Conservation (phyloP, 352 stramenopile genomes). For the Globisporangium yorkense region DNA sequence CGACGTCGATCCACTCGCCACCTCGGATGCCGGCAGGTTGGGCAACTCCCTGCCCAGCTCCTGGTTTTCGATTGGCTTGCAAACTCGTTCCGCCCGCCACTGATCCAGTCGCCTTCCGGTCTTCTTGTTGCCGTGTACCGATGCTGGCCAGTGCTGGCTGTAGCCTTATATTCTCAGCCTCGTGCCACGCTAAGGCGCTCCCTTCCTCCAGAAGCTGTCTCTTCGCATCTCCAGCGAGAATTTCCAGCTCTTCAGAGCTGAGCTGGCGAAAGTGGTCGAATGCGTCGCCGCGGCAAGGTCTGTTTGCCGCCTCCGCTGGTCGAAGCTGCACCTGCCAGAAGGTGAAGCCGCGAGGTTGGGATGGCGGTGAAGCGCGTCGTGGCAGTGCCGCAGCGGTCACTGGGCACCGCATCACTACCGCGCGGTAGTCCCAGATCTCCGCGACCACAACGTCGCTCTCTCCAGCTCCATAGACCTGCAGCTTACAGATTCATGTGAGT, state of each 20-base stretch:
- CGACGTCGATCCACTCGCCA: slow-evolving; percentile 1
- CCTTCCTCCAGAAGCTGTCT: slow-evolving; percentile 24
- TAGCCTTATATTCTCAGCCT: not conserved
- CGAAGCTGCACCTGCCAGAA: slow-evolving; percentile 3
- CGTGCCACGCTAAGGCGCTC: not conserved
- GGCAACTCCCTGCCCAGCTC: not conserved
- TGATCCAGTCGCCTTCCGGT: not conserved
- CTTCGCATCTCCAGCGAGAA: slow-evolving; percentile 26
- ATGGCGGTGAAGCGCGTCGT: not conserved
- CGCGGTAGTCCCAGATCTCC: slow-evolving; percentile 35
- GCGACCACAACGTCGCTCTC: slow-evolving; percentile 17
- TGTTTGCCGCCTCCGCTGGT: not conserved
- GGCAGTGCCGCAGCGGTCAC: slow-evolving; percentile 27
- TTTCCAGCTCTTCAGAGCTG: slow-evolving; percentile 23
- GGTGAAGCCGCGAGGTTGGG: slow-evolving; percentile 1
- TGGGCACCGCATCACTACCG: slow-evolving; percentile 19
- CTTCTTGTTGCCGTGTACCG: too few species aligned
- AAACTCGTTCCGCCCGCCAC: not conserved
- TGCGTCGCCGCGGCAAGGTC: not conserved
- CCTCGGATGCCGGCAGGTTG: not conserved
- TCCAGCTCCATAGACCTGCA: slow-evolving; percentile 12
- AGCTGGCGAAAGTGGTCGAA: slow-evolving; percentile 16
- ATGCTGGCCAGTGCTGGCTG: too few species aligned
- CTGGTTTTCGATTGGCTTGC: not conserved
- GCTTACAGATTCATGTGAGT: not conserved